phyloP scores from a whole-genome alignment of 129 eudicot genomes.

The Rutidosis leptorrhynchoides region DNA sequence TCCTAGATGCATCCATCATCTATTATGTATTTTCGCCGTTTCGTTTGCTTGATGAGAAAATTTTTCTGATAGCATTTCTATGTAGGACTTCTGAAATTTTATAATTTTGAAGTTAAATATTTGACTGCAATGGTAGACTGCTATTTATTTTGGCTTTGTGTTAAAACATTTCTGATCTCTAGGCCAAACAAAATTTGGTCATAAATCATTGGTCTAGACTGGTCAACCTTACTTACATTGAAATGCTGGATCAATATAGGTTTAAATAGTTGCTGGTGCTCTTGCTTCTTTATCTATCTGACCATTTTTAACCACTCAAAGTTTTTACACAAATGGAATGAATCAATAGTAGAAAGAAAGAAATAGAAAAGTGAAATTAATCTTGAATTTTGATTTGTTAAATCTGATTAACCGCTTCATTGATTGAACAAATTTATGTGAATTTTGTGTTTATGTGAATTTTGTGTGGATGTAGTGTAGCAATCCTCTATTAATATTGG shows the following conservation, averaged over 20 bases:
- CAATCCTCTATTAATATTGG: too few species aligned
- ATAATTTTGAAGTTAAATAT: slow-evolving; percentile 20
- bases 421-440: too few species aligned
- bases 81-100: slow-evolving; percentile 22
- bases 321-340: too few species aligned
- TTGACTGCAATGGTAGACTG: slow-evolving; percentile 17
- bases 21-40: not conserved
- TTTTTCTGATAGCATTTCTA: slow-evolving; percentile 2
- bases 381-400: too few species aligned
- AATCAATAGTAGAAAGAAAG: too few species aligned
- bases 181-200: not conserved
- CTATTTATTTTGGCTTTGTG: not conserved
- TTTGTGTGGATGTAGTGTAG: too few species aligned
- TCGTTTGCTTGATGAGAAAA: not conserved
- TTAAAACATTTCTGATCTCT: not conserved
- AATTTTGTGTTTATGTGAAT: too few species aligned
- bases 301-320: too few species aligned
- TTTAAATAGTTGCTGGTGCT: not conserved
- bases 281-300: too few species aligned
- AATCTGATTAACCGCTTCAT: too few species aligned
- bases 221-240: not conserved
- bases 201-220: not conserved
- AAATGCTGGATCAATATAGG: not conserved
- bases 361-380: too few species aligned
- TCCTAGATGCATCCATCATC: slow-evolving; percentile 28